Base-by-base conservation (phyloP, 371 early-diverging fungal genomes). In the Mucor indicus region DNA sequence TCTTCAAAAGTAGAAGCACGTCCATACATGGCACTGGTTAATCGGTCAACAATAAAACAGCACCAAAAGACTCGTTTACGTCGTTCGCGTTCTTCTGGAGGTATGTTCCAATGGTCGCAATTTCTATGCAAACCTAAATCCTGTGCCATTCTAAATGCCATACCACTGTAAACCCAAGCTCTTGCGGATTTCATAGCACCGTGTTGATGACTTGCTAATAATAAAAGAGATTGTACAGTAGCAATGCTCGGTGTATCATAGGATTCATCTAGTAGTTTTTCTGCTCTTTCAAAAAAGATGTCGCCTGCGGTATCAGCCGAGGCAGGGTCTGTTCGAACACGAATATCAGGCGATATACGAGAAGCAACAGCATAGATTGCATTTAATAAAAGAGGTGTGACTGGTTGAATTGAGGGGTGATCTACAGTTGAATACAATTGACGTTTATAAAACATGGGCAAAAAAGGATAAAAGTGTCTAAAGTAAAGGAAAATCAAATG, bases 401-500 rank as follows among this genome's bases (percentile, higher is more conserved):
- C 44, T 7, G 65, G 51, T 22, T 66, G 52, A 9, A 49, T 25
- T 30, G 54, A 33, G 8, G 46, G 17, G 1, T 39, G 25, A 9
- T 55, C 55, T 4, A 51, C 44, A 5, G 30, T 31, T 4, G 43
- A 31, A 36, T 24, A 46, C 1, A 75, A 36, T 0, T 53, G 52
- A 1, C 54, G 47, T 38, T 69, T 70, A 50, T 80, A 77, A 38
- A 82, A 67, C n/a, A 84, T 44, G 8, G 83, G 83, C 29, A 81
- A 55, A 20, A 73, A 57, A 10, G 67, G 75, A 38, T 84, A 80
- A 41, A 72, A 70, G 6, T 77, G 65, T 31, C 67, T 61, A 36
- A 84, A 82, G 39, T 79, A 84, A n/a, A 76, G 57, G 9, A 54
- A 37, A 38, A 83, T 56, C 12, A 83, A 61, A 50, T 79, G 81